Percentiles rank a stretch among this genome's conserved stretches.
Evolutionary conservation across 805 yeast genomes (phyloP).

Genomic region (Dipodascopsis uninucleata): DNA sequence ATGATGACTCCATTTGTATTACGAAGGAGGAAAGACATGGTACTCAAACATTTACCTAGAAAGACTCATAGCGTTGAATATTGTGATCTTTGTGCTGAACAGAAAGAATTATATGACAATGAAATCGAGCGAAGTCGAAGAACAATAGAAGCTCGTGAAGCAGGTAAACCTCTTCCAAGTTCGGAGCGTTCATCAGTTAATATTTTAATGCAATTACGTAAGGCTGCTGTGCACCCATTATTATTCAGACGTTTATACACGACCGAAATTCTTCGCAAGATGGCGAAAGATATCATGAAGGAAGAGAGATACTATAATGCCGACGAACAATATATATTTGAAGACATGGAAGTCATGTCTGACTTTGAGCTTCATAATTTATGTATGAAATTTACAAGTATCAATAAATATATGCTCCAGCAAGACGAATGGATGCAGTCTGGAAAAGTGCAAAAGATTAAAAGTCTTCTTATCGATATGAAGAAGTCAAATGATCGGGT

Average conservation of each 20-base stretch:
- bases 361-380: conserved; percentile 81
- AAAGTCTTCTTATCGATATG: conserved; percentile 54
- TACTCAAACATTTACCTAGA: conserved; percentile 79
- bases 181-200: conserved; percentile 54
- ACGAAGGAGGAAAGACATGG: conserved; percentile 89
- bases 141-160: conserved; percentile 32
- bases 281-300: conserved; percentile 75
- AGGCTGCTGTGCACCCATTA: conserved; percentile 90
- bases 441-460: conserved; percentile 67
- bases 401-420: conserved; percentile 51
- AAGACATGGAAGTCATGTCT: conserved; percentile 93
- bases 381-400: conserved; percentile 70
- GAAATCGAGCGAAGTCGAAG: conserved; percentile 46
- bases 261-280: conserved; percentile 52
- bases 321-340: conserved; percentile 69
- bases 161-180: conserved; percentile 29
- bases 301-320: conserved; percentile 79
- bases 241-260: conserved; percentile 65
- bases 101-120: conserved; percentile 55
- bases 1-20: conserved; percentile 98
- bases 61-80: conserved; percentile 61
- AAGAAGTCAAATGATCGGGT: conserved; percentile 60
- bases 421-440: conserved; percentile 51
- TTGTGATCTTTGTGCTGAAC: conserved; percentile 60
- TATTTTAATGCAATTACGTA: conserved; percentile 81